Evolutionary conservation across 805 yeast species (phyloP), one percentile per base, ranked within the genome.

Genomic region (Starmerella vaccinii): DNA sequence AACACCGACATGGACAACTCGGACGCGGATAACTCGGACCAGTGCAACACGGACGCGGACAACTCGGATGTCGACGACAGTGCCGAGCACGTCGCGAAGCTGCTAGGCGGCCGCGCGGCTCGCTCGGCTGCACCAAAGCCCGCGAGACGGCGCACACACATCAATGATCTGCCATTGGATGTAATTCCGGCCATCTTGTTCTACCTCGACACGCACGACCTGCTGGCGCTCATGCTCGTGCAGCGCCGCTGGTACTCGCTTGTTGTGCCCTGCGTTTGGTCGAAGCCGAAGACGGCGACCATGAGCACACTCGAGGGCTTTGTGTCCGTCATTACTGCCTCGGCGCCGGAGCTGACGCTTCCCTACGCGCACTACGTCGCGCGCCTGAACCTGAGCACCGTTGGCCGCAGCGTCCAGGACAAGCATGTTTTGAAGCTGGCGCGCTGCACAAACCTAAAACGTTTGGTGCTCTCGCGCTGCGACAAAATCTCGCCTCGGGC

Each of bases 391-490:
- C 70, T 90, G 47, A 79, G 89, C 4, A 76, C 81, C 59, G 82
- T 88, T 58, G 81, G 88, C 6, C 77, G 75, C 50, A 63, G 73
- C 46, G 80, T 87, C 32, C 77, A 76, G 48, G 90, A 87, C 67
- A 74, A 73, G 6, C 75, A 80, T 50, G 69, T 90, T 50, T 67
- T 76, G 43, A 80, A 85, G 62, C 71, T 74, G 34, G 84, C 49
- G 8, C 47, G 83, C 2, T 85, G 95, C 62, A 72, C 74, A 5
- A 81, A 83, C 59, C 69, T 92, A 59, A 97, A 90, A 66, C 74
- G 97, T 57, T 73, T 92, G 47, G 86, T 96, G 0, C 70, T 90
- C 44, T 88, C 88, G 10, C 83, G 84, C 61, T 89, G 97, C 65
- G 71, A 78, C 21, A 72, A 76, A 51, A 66, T 90, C 23, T 68